A percentile compares a stretch with the other conserved stretches of the same genome.
These are phyloP conservation scores for Nicotiana tomentosiformis DNA, from an alignment of 257 asterid species.

Conservation along the genomic window DNA sequence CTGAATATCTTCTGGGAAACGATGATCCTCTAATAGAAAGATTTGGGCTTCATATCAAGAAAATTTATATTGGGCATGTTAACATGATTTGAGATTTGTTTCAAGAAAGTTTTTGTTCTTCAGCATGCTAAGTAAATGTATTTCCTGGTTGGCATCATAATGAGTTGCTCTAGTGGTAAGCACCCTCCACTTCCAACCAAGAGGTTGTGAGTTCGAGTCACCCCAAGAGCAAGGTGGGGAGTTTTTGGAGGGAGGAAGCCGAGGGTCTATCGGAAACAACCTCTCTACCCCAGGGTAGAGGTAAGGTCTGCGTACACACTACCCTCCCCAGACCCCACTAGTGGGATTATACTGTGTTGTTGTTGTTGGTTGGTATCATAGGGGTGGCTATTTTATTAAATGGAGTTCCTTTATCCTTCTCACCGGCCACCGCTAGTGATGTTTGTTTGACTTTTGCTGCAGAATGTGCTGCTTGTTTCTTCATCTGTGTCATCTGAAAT, in stretches of 20 bases:
- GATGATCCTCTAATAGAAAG: not conserved
- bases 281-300: too few relatives aligned
- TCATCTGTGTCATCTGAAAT: not conserved
- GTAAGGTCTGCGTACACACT: too few relatives aligned
- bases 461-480: not conserved
- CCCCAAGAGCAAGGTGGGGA: too few relatives aligned
- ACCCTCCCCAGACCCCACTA: too few relatives aligned
- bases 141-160: not conserved
- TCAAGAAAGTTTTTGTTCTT: not conserved
- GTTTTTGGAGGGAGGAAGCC: too few relatives aligned
- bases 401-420: not conserved
- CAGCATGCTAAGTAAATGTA: conserved; percentile 1
- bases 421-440: not conserved
- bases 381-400: conserved; percentile 2
- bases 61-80: not conserved
- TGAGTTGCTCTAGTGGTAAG: too few relatives aligned
- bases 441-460: not conserved
- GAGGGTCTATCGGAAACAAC: too few relatives aligned
- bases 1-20: not conserved
- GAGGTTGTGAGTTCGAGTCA: too few relatives aligned
- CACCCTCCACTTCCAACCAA: too few relatives aligned
- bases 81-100: not conserved
- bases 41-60: not conserved
- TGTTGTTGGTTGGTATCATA: not conserved
- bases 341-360: too few relatives aligned